Percentiles rank a stretch among this genome's conserved stretches.
Conservation (phyloP, 116 monocot genomes). For the Zostera marina region DNA sequence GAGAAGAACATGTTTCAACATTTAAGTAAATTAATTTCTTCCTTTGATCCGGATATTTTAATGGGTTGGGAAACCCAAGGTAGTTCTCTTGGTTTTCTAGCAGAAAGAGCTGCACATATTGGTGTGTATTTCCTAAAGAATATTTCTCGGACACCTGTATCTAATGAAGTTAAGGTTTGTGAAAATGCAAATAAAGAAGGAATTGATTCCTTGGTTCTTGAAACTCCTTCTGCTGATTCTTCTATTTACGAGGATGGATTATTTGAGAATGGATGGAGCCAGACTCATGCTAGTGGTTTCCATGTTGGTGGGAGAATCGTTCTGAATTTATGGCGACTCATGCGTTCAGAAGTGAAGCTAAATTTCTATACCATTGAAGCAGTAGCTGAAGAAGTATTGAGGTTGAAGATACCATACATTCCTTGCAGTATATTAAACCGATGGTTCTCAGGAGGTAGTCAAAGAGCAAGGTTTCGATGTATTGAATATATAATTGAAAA, state of each 20-base stretch:
- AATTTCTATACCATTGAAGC: constrained; percentile 73
- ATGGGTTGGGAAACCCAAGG: constrained; percentile 95
- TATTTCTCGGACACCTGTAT: constrained; percentile 49
- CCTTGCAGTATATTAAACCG: constrained; percentile 40
- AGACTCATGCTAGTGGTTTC: constrained; percentile 74
- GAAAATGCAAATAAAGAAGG: constrained; percentile 9
- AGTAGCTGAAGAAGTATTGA: constrained; percentile 82
- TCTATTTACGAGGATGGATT: constrained; percentile 24
- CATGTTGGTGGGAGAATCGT: constrained; percentile 98
- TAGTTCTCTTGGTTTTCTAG: constrained; percentile 73
- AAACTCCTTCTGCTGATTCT: constrained; percentile 17
- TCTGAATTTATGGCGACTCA: constrained; percentile 91
- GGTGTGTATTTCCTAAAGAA: constrained; percentile 54
- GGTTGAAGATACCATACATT: constrained; percentile 66
- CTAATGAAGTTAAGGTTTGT: constrained; percentile 15
- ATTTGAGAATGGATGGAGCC: constrained; percentile 72
- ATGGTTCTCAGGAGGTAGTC: constrained; percentile 58
- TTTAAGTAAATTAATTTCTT: constrained; percentile 44
- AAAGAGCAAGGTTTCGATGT: constrained; percentile 40
- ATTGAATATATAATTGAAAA: constrained; percentile 47
- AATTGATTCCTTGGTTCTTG: constrained; percentile 5
- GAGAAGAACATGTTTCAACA: constrained; percentile 48
- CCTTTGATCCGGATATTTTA: constrained; percentile 78
- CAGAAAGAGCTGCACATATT: constrained; percentile 75
- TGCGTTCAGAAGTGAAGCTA: constrained; percentile 79